Conservation (phyloP, 2,329 filamentous ascomycete species). For the Pseudocercospora fijiensis region DNA sequence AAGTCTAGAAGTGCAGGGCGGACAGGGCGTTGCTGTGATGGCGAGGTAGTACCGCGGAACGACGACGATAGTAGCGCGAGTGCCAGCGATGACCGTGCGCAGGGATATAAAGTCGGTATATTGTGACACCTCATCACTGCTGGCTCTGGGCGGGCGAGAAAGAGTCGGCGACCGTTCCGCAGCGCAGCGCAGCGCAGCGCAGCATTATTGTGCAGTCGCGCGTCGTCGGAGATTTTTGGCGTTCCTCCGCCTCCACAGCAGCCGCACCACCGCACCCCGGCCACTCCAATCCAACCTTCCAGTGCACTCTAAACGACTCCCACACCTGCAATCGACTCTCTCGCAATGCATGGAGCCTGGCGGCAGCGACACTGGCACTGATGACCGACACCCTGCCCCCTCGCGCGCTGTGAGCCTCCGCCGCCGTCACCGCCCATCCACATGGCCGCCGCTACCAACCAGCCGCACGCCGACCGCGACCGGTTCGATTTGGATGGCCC, state of each 20-base stretch:
- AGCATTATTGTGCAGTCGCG: no score
- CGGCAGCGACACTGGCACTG: neutral
- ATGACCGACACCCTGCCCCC: neutral
- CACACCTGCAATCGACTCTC: neutral
- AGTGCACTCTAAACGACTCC: neutral
- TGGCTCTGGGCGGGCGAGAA: no score
- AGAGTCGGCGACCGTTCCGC: no score
- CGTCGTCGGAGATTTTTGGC: neutral
- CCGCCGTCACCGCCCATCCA: neutral
- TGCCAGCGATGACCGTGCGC: neutral
- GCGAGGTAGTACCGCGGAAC: neutral
- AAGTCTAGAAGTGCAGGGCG: neutral
- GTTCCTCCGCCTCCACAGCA: no score
- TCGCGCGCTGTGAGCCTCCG: neutral
- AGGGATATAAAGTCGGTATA: no score
- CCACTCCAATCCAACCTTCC: neutral
- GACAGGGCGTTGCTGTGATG: neutral
- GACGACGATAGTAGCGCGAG: neutral
- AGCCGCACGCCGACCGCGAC: neutral
- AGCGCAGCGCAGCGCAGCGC: no score
- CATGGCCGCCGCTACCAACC: constrained; percentile 3
- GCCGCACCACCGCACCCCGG: neutral
- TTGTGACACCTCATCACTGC: neutral
- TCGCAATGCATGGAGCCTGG: neutral
- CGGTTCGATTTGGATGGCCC: neutral